Conservation (phyloP, 2,329 filamentous ascomycete genomes). For the Nigrograna mackinnonii region DNA sequence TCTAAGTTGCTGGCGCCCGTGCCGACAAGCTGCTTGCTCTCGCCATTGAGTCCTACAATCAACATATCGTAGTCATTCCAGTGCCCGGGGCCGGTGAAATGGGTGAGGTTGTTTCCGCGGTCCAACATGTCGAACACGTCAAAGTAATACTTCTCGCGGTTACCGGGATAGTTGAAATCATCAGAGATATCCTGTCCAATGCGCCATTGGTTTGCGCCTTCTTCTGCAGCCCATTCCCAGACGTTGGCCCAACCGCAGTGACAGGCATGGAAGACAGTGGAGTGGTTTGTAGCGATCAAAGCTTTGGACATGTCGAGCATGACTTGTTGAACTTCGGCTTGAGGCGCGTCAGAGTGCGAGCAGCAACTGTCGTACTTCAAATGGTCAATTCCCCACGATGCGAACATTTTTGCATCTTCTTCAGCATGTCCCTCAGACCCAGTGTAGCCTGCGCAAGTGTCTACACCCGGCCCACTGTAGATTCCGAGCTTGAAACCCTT, state of each 20-base stretch:
- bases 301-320: slow-evolving; percentile 24
- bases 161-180: slow-evolving; percentile 39
- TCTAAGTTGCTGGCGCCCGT: slow-evolving; percentile 29
- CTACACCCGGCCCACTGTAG: slow-evolving; percentile 37
- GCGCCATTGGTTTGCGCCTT: slow-evolving; percentile 27
- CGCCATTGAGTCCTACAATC: slow-evolving; percentile 25
- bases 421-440: slow-evolving; percentile 21
- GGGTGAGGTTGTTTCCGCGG: slow-evolving; percentile 24
- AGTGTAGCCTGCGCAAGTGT: slow-evolving; percentile 25
- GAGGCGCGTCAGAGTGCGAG: slow-evolving; percentile 17
- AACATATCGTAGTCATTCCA: slow-evolving; percentile 31
- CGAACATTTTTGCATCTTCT: slow-evolving; percentile 26
- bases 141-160: slow-evolving; percentile 36
- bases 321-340: slow-evolving; percentile 22
- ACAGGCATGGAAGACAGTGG: slow-evolving; percentile 26
- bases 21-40: slow-evolving; percentile 23
- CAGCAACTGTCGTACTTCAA: slow-evolving; percentile 29
- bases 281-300: slow-evolving; percentile 18
- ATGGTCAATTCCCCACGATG: slow-evolving; percentile 27
- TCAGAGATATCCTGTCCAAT: slow-evolving; percentile 35
- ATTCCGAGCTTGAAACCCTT: slow-evolving; percentile 45
- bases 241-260: slow-evolving; percentile 26
- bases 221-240: slow-evolving; percentile 24
- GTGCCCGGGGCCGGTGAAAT: slow-evolving; percentile 20
- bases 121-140: slow-evolving; percentile 47